phyloP scores from a whole-genome alignment of 768 basidiomycete genomes.

The Boletellus ananiceps region DNA sequence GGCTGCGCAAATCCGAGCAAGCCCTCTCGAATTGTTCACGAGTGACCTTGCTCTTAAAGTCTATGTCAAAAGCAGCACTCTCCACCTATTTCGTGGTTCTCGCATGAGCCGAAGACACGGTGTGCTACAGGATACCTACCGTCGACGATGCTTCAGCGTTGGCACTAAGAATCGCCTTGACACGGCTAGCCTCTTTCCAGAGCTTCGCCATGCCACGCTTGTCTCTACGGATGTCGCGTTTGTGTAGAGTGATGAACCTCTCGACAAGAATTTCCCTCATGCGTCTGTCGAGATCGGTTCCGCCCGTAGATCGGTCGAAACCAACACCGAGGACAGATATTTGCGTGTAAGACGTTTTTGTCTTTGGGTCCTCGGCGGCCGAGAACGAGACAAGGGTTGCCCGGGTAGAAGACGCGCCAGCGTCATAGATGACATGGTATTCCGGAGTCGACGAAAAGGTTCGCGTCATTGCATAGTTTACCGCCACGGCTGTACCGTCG shows the following conservation, averaged over 20 bases:
- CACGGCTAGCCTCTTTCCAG: slow-evolving; percentile 87
- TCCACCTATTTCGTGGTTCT: slow-evolving; percentile 56
- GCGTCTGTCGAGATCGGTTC: slow-evolving; percentile 80
- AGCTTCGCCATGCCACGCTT: slow-evolving; percentile 87
- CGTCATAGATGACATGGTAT: slow-evolving; percentile 91
- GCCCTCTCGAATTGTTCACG: slow-evolving; percentile 74
- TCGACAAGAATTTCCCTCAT: slow-evolving; percentile 76
- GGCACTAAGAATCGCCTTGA: slow-evolving; percentile 91
- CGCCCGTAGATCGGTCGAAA: slow-evolving; percentile 71
- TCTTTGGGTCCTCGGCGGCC: slow-evolving; percentile 44
- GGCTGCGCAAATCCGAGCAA: slow-evolving; percentile 58
- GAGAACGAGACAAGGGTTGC: slow-evolving; percentile 75
- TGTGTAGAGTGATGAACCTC: slow-evolving; percentile 69
- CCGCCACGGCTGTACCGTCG: slow-evolving; percentile 91
- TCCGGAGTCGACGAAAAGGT: slow-evolving; percentile 68
- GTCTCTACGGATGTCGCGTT: slow-evolving; percentile 64
- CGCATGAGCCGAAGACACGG: neutral
- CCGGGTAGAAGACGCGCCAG: slow-evolving; percentile 78
- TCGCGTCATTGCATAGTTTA: slow-evolving; percentile 98
- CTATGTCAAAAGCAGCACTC: slow-evolving; percentile 84
- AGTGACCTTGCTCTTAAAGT: slow-evolving; percentile 77
- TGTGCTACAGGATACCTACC: slow-evolving; percentile 39
- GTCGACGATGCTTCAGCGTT: slow-evolving; percentile 74
- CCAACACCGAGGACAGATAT: slow-evolving; percentile 80
- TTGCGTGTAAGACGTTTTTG: slow-evolving; percentile 53